phyloP scores from a whole-genome alignment of 1,139 yeast species.

The Lodderomyces oxycetoniae region DNA sequence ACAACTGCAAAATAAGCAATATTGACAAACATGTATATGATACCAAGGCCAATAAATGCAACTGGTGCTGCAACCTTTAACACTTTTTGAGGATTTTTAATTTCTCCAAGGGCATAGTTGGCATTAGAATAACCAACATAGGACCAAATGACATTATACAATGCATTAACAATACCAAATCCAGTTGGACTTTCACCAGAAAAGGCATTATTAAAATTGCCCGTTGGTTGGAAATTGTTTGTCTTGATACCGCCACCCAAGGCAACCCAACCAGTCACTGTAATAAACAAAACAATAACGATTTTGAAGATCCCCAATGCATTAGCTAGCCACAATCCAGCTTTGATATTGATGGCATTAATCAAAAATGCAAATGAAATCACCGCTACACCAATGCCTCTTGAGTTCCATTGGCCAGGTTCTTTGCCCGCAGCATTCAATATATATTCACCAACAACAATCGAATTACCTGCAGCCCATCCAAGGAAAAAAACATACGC shows the following conservation, averaged over 20 bases:
- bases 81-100: constrained; percentile 47
- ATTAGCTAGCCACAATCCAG: constrained; percentile 68
- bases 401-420: constrained; percentile 68
- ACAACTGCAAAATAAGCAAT: constrained; percentile 56
- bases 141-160: constrained; percentile 79
- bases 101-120: constrained; percentile 78
- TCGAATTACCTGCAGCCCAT: constrained; percentile 77
- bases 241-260: constrained; percentile 63
- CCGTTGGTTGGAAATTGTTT: constrained; percentile 46
- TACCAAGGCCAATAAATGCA: constrained; percentile 56
- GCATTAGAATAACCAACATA: constrained; percentile 73
- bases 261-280: constrained; percentile 79
- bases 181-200: constrained; percentile 59
- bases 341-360: constrained; percentile 57
- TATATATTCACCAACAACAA: constrained; percentile 46
- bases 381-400: constrained; percentile 72
- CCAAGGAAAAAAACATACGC: constrained; percentile 73
- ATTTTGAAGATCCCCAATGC: constrained; percentile 68
- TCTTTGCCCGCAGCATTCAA: constrained; percentile 69
- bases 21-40: constrained; percentile 63
- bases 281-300: constrained; percentile 60
- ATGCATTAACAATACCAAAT: constrained; percentile 71
- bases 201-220: constrained; percentile 61
- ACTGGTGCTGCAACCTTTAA: constrained; percentile 43
- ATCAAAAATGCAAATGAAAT: constrained; percentile 66